These are phyloP conservation scores for Cenchrus americanus DNA, from an alignment of 176 grass and related monocot species.

Conservation along the genomic window DNA sequence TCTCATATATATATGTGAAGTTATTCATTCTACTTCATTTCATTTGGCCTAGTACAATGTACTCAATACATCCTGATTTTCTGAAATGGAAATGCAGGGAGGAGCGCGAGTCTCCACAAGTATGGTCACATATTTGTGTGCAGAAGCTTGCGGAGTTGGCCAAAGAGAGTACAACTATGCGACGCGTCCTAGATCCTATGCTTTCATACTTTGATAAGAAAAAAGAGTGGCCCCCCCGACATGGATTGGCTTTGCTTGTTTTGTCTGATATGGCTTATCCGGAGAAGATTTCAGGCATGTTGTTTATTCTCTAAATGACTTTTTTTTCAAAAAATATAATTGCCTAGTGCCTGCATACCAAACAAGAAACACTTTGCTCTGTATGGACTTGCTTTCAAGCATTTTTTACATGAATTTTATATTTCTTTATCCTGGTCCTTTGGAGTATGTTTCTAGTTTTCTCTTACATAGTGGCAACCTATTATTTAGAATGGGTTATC, in stretches of 20 bases:
- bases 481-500: conserved; percentile 7
- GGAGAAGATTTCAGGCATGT: conserved; percentile 81
- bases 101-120: conserved; percentile 76
- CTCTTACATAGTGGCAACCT: conserved; percentile 7
- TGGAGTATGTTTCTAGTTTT: conserved; percentile 5
- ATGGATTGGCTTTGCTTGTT: conserved; percentile 82
- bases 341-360: background rate
- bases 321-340: background rate
- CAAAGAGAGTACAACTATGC: conserved; percentile 91
- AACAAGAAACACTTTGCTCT: background rate
- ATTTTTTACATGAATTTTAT: background rate
- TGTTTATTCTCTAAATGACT: background rate
- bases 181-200: conserved; percentile 84
- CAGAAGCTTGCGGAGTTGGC: conserved; percentile 90
- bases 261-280: conserved; percentile 84
- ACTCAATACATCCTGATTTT: conserved; percentile 16
- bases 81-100: conserved; percentile 59
- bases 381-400: background rate
- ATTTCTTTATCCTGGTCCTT: background rate
- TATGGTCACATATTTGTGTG: conserved; percentile 85
- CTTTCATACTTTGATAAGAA: conserved; percentile 78
- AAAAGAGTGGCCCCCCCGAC: conserved; percentile 73
- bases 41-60: background rate
- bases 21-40: background rate
- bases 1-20: background rate